Evolutionary conservation across 192 early-diverging fungal species (phyloP).

Genomic region (Phlyctochytrium planicorne): DNA sequence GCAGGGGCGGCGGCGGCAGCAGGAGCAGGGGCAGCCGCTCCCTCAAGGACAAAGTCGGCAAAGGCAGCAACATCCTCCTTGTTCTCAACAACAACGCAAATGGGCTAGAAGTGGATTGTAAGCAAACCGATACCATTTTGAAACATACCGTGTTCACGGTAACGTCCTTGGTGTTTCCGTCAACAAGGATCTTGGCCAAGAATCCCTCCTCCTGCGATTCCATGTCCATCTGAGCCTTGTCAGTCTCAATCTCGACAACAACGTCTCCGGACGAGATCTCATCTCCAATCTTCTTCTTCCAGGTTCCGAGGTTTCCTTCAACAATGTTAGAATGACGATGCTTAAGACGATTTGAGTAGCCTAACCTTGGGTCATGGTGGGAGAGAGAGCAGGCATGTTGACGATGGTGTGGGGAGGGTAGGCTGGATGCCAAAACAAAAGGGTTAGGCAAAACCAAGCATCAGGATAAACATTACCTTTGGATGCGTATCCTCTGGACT

Average conservation of each 20-base stretch:
- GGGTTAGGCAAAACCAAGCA: too few relatives aligned
- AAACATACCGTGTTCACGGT: constrained; percentile 64
- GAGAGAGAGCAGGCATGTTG: constrained; percentile 97
- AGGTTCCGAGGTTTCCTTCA: constrained; percentile 77
- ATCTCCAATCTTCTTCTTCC: constrained; percentile 95
- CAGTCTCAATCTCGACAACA: constrained; percentile 95
- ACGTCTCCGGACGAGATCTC: constrained; percentile 86
- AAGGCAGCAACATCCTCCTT: constrained; percentile 85
- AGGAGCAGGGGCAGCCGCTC: constrained; percentile 26
- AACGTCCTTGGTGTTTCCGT: constrained; percentile 82
- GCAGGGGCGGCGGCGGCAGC: constrained; percentile 27
- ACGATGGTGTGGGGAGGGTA: constrained; percentile 81
- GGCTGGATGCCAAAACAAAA: too few relatives aligned
- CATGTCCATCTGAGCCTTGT: constrained; percentile 99
- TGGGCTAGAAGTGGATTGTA: constrained; percentile 56
- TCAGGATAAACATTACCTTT: too few relatives aligned
- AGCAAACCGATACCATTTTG: constrained; percentile 10
- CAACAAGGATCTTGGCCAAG: constrained; percentile 87
- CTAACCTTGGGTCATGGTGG: constrained; percentile 92
- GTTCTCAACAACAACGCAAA: constrained; percentile 89
- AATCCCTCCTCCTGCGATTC: constrained; percentile 98
- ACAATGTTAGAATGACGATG: background rate
- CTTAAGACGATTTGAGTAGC: too few relatives aligned
- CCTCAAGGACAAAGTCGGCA: constrained; percentile 65
- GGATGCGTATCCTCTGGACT: too few relatives aligned